Evolutionary conservation across 805 yeast species (phyloP), one percentile per base, ranked within the genome.

Genomic region (Metschnikowia baotianmanensis): DNA sequence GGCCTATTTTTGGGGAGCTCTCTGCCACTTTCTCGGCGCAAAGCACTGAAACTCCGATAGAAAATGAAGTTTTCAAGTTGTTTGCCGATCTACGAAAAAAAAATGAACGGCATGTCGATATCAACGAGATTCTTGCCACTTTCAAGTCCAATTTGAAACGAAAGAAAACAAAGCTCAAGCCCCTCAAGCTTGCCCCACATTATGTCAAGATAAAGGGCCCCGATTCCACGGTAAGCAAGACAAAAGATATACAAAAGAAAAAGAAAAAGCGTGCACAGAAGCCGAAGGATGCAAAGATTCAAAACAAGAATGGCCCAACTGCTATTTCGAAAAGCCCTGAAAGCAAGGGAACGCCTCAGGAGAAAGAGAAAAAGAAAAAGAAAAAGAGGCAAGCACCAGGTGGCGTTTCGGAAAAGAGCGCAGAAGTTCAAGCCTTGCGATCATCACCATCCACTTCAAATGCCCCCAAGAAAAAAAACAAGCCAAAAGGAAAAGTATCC

Each of bases 1-100:
- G 40, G 27, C 47, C 55, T 4, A 40, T 51, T 9, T 41, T 44
- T 16, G 55, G 55, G 2, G 43, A 34, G 18, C 31, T 51, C 1
- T 36, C 34, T 7, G 28, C 18, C 8, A 36, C 30, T 1, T 74
- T 80, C 0, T 51, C 46, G 15, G 53, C 34, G 16, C 18, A 35
- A 15, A 21, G 8, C 12, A 31, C 17, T 10, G 41, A 30, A 21
- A 27, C 11, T 26, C 23, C 20, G 8, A 31, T 35, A 11, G 27
- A 31, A 5, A 32, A 28, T 13, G 36, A 26, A n/a, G 35, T 32
- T 7, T 38, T 34, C 30, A 28, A 28, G 20, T 29, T 41, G 16
- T 45, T 45, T 12, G 29, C 37, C 19, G 31, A 36, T 9, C 40
- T 31, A 20, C 40, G 40, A 30, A 35, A 17, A 20, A 31, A 30